phyloP scores from a whole-genome alignment of 352 stramenopile species.

The Globisporangium okanoganense region DNA sequence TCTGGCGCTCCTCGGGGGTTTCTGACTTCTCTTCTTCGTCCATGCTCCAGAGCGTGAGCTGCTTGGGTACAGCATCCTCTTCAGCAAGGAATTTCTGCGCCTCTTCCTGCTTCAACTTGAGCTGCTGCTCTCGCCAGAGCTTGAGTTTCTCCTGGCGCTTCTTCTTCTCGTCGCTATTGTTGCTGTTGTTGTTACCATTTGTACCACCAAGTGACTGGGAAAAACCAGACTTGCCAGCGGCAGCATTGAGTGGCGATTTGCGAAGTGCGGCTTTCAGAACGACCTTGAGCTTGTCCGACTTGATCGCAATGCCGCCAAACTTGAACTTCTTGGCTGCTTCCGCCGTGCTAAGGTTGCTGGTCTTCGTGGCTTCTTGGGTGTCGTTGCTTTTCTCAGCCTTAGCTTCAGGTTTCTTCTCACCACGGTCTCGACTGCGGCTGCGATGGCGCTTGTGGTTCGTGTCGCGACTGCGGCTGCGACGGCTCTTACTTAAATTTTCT shows the following conservation, averaged over 20 bases:
- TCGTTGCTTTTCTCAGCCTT: not conserved
- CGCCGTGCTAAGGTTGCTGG: constrained; percentile 7
- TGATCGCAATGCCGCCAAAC: constrained; percentile 69
- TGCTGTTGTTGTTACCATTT: not conserved
- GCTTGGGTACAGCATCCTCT: constrained; percentile 64
- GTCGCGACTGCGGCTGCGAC: constrained; percentile 19
- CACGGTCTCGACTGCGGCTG: constrained; percentile 26
- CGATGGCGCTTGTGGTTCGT: constrained; percentile 15
- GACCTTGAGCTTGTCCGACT: constrained; percentile 26
- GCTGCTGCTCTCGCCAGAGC: constrained; percentile 55
- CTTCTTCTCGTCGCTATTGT: constrained; percentile 34
- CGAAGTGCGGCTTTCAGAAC: constrained; percentile 16
- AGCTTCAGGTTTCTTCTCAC: constrained; percentile 9
- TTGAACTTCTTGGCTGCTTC: constrained; percentile 49
- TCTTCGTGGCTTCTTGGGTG: constrained; percentile 8
- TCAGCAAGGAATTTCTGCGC: constrained; percentile 62
- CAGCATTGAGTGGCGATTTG: constrained; percentile 8
- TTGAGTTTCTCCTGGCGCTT: constrained; percentile 43
- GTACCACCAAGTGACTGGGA: not conserved
- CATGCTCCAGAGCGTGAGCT: constrained; percentile 56
- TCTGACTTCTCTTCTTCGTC: constrained; percentile 68
- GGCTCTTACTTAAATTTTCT: constrained; percentile 7
- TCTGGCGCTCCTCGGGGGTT: constrained; percentile 39
- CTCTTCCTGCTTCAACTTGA: constrained; percentile 59
- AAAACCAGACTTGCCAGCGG: not conserved